Evolutionary conservation across 148 eudicot species (phyloP).

Genomic region (Cornus kousa): DNA sequence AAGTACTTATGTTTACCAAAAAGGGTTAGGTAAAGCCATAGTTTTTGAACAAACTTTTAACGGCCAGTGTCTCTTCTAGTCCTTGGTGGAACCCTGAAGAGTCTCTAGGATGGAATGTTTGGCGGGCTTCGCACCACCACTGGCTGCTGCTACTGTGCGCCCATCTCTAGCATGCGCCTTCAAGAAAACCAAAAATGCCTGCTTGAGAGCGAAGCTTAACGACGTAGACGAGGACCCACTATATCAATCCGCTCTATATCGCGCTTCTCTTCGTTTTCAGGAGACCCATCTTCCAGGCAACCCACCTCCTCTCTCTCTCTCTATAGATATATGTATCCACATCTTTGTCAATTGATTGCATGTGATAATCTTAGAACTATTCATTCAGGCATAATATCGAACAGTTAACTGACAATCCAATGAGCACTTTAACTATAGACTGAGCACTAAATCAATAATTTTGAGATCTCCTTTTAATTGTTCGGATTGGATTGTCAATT

Average conservation of each 20-base stretch:
- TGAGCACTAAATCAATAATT: neutral
- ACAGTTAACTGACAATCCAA: constrained; percentile 16
- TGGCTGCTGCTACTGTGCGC: constrained; percentile 5
- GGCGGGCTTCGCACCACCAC: constrained; percentile 13
- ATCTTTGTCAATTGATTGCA: neutral
- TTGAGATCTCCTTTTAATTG: neutral
- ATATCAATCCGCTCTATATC: constrained; percentile 40
- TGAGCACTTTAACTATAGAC: neutral
- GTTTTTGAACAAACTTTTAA: too few species aligned
- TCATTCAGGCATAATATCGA: constrained; percentile 52
- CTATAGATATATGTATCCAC: too few species aligned
- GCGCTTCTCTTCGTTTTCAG: constrained; percentile 68
- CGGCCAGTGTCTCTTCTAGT: too few species aligned
- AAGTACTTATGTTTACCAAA: too few species aligned
- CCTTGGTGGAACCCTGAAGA: too few species aligned
- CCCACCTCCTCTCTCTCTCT: constrained; percentile 6
- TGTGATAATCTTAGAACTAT: neutral
- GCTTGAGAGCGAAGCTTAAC: constrained; percentile 35
- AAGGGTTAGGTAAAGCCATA: too few species aligned
- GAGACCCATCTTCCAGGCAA: constrained; percentile 69
- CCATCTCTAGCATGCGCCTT: neutral
- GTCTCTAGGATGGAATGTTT: constrained; percentile 5
- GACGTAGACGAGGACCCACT: constrained; percentile 41
- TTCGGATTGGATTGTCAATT: neutral
- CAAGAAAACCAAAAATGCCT: constrained; percentile 7